A percentile compares a stretch with the other conserved stretches of the same genome.
These are phyloP conservation scores for Corylus avellana DNA, from an alignment of 306 rosid genomes.

Conservation along the genomic window DNA sequence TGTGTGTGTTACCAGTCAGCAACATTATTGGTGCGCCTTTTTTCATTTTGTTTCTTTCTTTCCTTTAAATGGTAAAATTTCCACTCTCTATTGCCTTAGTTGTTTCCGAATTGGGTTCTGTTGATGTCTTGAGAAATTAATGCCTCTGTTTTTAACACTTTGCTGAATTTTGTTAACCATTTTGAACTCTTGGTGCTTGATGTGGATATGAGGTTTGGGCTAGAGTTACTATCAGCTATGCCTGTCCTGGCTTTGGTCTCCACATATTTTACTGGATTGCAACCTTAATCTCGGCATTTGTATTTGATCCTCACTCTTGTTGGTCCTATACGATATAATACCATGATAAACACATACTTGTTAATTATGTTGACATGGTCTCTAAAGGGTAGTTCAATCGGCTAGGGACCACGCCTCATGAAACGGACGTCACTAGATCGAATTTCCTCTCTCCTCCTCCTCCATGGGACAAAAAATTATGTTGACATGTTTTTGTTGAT, in stretches of 20 bases:
- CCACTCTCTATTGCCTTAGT: neutral
- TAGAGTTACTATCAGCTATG: neutral
- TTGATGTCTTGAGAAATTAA: neutral
- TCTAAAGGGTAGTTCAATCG: too few relatives aligned
- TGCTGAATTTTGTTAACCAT: neutral
- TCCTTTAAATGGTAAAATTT: neutral
- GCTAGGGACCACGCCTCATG: too few relatives aligned
- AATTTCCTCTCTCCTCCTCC: too few relatives aligned
- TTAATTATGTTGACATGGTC: neutral
- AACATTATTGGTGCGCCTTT: neutral
- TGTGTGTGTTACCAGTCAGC: neutral
- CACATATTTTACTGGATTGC: neutral
- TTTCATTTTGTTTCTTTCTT: neutral
- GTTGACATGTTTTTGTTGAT: neutral
- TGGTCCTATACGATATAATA: too few relatives aligned
- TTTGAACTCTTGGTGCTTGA: neutral
- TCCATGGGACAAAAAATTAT: neutral
- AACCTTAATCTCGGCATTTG: neutral
- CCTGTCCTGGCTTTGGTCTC: neutral
- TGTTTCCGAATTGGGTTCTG: neutral
- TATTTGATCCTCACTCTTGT: constrained; percentile 1
- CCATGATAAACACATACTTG: neutral
- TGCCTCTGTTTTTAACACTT: neutral
- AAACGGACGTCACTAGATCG: too few relatives aligned
- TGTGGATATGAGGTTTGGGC: neutral